phyloP scores from a whole-genome alignment of 805 yeast species.

The Candida chauliodis region DNA sequence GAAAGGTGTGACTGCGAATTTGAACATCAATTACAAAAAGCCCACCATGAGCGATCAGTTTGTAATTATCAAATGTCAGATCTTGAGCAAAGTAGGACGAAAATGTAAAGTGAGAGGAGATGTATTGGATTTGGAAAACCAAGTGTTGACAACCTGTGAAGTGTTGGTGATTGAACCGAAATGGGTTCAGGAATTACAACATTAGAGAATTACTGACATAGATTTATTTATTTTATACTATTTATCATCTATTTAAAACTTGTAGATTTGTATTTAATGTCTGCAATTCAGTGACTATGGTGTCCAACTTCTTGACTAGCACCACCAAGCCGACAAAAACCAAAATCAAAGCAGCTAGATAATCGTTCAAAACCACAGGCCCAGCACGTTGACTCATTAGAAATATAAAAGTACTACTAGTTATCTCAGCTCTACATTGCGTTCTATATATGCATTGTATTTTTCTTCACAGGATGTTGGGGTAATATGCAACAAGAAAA shows the following conservation, averaged over 20 bases:
- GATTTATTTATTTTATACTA: neutral
- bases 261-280: conserved; percentile 6
- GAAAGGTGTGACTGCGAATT: conserved; percentile 42
- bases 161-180: conserved; percentile 40
- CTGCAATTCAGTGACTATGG: conserved; percentile 4
- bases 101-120: conserved; percentile 38
- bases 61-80: conserved; percentile 32
- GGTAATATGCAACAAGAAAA: neutral
- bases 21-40: conserved; percentile 36
- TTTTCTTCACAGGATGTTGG: neutral
- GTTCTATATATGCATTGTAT: conserved; percentile 1
- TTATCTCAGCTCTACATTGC: too few species aligned
- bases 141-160: conserved; percentile 34
- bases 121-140: conserved; percentile 22
- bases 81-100: conserved; percentile 31
- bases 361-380: conserved; percentile 6
- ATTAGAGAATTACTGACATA: conserved; percentile 4
- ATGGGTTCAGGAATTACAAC: conserved; percentile 32
- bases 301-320: conserved; percentile 8
- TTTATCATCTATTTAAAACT: conserved; percentile 2
- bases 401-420: too few species aligned
- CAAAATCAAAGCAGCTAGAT: conserved; percentile 8
- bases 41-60: conserved; percentile 32
- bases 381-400: conserved; percentile 2
- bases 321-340: conserved; percentile 6